These are phyloP conservation scores for Passalora sequoiae DNA, from an alignment of 2,329 filamentous ascomycete species.

Conservation along the genomic window DNA sequence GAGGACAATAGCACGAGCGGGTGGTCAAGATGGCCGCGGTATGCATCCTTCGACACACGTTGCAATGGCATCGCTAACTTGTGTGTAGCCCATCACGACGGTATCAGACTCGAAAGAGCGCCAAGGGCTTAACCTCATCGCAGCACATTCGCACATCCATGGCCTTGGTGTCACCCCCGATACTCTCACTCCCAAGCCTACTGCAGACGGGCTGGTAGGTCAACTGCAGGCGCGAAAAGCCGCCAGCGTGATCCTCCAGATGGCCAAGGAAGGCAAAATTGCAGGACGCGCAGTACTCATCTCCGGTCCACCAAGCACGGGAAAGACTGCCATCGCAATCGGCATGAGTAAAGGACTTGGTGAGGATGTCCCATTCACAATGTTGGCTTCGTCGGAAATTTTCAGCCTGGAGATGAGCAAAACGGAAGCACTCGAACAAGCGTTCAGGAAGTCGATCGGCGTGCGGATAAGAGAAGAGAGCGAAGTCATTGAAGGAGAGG, in stretches of 20 bases:
- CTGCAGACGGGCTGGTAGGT: conserved; percentile 89
- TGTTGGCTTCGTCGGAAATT: conserved; percentile 91
- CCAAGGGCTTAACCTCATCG: conserved; percentile 92
- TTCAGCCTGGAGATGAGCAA: conserved; percentile 99
- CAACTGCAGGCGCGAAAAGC: conserved; percentile 96
- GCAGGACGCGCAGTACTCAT: conserved; percentile 91
- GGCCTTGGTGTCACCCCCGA: conserved; percentile 90
- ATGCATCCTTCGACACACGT: conserved; percentile 3
- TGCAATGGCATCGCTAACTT: conserved; percentile 2
- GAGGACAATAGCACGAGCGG: no score
- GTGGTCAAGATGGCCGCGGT: neutral
- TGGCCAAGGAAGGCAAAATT: conserved; percentile 99
- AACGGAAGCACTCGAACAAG: conserved; percentile 94
- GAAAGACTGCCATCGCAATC: conserved; percentile 98
- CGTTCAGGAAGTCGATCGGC: conserved; percentile 97
- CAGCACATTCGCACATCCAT: conserved; percentile 95
- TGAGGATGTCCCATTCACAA: conserved; percentile 91
- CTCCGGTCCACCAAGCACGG: conserved; percentile 90
- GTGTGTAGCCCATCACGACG: conserved; percentile 64
- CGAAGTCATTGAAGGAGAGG: conserved; percentile 98
- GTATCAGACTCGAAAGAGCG: conserved; percentile 95
- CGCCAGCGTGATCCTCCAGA: conserved; percentile 91
- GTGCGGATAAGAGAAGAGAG: conserved; percentile 98
- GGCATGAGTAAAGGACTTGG: conserved; percentile 94
- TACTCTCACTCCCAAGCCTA: conserved; percentile 76